A percentile compares a stretch with the other conserved stretches of the same genome.
These are phyloP conservation scores for Tolypocladium amazonense DNA, from an alignment of 2,329 filamentous ascomycete species.

Conservation along the genomic window DNA sequence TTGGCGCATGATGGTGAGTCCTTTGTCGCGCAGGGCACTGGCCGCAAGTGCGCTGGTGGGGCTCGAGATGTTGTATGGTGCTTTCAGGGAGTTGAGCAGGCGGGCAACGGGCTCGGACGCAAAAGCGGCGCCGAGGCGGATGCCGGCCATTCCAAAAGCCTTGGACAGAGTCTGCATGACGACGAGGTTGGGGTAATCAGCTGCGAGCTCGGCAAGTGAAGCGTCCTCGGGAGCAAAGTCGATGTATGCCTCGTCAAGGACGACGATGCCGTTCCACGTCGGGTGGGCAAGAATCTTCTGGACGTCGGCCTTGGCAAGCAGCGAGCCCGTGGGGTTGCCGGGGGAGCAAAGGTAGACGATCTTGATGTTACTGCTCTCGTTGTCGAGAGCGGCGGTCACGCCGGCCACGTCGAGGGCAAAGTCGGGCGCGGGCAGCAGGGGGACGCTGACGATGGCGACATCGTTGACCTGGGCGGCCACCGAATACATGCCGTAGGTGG, in stretches of 20 bases:
- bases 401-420: conserved; percentile 66
- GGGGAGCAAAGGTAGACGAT: conserved; percentile 88
- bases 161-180: conserved; percentile 99
- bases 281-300: conserved; percentile 67
- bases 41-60: conserved; percentile 75
- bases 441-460: conserved; percentile 75
- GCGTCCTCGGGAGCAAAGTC: conserved; percentile 74
- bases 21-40: conserved; percentile 56
- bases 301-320: conserved; percentile 68
- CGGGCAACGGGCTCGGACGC: conserved; percentile 61
- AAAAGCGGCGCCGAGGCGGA: conserved; percentile 81
- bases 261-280: conserved; percentile 89
- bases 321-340: conserved; percentile 80
- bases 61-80: conserved; percentile 89
- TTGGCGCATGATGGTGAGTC: conserved; percentile 60
- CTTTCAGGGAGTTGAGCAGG: conserved; percentile 85
- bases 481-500: conserved; percentile 97
- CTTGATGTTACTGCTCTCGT: conserved; percentile 54
- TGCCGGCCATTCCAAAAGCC: conserved; percentile 90
- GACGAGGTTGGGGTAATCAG: conserved; percentile 87
- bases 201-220: conserved; percentile 83
- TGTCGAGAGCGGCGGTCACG: conserved; percentile 55
- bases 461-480: conserved; percentile 95
- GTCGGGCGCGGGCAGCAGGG: conserved; percentile 57
- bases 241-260: conserved; percentile 91